These are phyloP conservation scores for Lanmaoa rubissima DNA, from an alignment of 768 basidiomycete genomes.

Conservation along the genomic window DNA sequence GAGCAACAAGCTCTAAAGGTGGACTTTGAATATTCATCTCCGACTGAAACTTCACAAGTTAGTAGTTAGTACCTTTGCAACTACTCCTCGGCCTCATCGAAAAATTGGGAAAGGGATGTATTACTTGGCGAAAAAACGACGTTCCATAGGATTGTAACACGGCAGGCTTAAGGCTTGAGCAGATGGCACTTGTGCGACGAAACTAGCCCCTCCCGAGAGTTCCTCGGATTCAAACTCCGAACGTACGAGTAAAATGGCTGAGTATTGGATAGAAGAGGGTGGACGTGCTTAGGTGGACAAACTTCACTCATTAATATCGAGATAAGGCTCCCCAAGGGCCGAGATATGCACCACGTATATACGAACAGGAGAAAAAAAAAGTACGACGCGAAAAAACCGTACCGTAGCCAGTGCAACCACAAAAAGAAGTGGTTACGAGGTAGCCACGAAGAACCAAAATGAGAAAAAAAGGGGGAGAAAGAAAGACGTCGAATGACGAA, in stretches of 20 bases:
- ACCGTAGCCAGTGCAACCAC: neutral
- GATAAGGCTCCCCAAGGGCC: no score
- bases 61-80: no score
- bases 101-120: no score
- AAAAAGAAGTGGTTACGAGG: neutral
- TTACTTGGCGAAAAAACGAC: neutral
- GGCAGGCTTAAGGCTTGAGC: neutral
- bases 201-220: neutral
- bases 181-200: neutral
- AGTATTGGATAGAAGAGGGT: no score
- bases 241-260: neutral
- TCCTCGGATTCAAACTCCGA: neutral
- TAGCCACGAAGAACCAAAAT: neutral
- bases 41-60: neutral
- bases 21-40: neutral
- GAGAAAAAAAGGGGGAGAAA: constrained; percentile 9
- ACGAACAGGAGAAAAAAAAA: neutral
- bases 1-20: neutral
- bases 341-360: neutral
- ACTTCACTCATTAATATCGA: neutral
- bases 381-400: neutral
- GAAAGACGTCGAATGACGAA: constrained; percentile 28
- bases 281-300: no score
- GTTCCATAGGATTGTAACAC: neutral
- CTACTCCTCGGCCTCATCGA: neutral